These are phyloP conservation scores for Globisporangium radiosum DNA, from an alignment of 352 stramenopile species.

Conservation along the genomic window DNA sequence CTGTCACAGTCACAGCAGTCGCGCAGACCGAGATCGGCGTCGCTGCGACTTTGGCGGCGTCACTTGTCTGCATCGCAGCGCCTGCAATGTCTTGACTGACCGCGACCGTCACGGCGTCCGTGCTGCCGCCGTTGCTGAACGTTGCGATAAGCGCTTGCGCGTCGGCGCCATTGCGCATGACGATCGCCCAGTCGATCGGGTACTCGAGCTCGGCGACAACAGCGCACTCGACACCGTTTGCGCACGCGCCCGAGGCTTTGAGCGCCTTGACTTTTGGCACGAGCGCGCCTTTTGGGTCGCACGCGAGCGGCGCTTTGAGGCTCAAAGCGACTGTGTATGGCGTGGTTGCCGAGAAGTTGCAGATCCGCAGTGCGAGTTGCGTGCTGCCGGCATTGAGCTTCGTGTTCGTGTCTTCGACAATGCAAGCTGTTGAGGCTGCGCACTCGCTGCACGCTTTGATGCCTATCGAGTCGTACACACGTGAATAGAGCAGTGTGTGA, in stretches of 20 bases:
- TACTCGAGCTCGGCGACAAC: constrained; percentile 43
- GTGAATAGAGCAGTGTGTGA: neutral
- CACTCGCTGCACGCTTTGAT: constrained; percentile 53
- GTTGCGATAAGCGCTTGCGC: constrained; percentile 48
- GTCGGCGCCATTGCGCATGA: constrained; percentile 28
- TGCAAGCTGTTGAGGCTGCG: constrained; percentile 30
- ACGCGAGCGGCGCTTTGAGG: constrained; percentile 35
- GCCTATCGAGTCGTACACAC: constrained; percentile 6
- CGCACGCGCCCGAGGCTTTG: constrained; percentile 25
- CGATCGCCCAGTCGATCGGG: constrained; percentile 64
- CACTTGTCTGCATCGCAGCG: constrained; percentile 16
- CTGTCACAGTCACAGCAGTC: constrained; percentile 32
- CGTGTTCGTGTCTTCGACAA: constrained; percentile 39
- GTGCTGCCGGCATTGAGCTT: constrained; percentile 29
- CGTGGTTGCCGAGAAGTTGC: constrained; percentile 48
- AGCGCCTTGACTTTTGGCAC: constrained; percentile 37
- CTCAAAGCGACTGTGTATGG: constrained; percentile 37
- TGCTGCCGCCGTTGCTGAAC: constrained; percentile 27
- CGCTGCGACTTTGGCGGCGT: constrained; percentile 7
- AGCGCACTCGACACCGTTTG: constrained; percentile 27
- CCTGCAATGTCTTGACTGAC: constrained; percentile 28
- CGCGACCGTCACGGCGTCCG: constrained; percentile 40
- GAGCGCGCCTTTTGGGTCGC: constrained; percentile 31
- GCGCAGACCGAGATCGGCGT: constrained; percentile 45
- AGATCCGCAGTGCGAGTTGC: constrained; percentile 47